phyloP scores from a whole-genome alignment of 1,139 yeast species.

The Hyphopichia buzzinii region DNA sequence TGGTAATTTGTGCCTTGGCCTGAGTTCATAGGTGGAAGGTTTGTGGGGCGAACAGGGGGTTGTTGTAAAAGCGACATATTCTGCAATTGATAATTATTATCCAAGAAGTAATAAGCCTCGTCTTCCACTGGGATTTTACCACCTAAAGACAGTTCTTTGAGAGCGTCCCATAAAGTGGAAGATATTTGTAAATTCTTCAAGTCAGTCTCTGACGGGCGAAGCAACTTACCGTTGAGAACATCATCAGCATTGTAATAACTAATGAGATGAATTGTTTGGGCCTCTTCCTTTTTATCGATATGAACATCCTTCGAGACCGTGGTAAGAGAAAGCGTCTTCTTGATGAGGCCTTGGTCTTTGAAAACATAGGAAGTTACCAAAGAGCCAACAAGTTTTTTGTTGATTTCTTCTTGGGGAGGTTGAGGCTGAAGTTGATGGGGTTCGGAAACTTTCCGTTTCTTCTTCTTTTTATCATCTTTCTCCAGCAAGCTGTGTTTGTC shows the following conservation, averaged over 20 bases:
- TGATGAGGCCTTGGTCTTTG: constrained; percentile 74
- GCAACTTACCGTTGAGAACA: constrained; percentile 55
- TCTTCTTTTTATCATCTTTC: constrained; percentile 34
- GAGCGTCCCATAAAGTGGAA: constrained; percentile 57
- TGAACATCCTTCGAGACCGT: constrained; percentile 37
- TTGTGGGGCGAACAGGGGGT: constrained; percentile 6
- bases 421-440: neutral
- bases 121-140: constrained; percentile 52
- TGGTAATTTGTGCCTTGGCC: neutral
- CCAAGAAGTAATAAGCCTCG: constrained; percentile 52
- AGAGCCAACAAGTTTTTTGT: constrained; percentile 50
- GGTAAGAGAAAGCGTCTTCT: constrained; percentile 72
- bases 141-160: constrained; percentile 61
- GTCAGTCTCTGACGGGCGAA: constrained; percentile 57
- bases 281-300: constrained; percentile 24
- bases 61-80: constrained; percentile 34
- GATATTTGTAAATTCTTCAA: constrained; percentile 53
- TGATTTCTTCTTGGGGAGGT: constrained; percentile 5
- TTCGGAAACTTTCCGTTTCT: constrained; percentile 19
- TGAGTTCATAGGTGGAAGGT: constrained; percentile 5
- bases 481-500: constrained; percentile 50
- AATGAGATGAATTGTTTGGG: constrained; percentile 67
- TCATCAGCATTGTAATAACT: constrained; percentile 78
- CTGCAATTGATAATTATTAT: constrained; percentile 45
- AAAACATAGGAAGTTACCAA: constrained; percentile 62